These are phyloP conservation scores for Ramaria sp. DNA, from an alignment of 768 basidiomycete genomes.

Conservation along the genomic window DNA sequence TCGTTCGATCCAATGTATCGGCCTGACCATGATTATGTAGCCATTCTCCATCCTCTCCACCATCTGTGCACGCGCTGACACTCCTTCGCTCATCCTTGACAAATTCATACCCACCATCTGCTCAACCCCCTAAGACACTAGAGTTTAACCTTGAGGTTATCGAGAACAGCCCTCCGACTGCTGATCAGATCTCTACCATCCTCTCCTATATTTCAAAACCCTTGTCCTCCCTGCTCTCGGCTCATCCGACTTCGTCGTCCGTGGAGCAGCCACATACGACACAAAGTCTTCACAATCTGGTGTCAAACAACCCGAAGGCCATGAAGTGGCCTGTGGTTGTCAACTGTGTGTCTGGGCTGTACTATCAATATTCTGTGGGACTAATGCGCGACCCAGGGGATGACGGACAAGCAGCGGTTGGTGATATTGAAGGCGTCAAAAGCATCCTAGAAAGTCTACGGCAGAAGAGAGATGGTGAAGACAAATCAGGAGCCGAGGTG, in stretches of 20 bases:
- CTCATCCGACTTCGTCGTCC: constrained; percentile 40
- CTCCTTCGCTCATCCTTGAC: constrained; percentile 51
- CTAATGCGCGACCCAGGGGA: constrained; percentile 20
- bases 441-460: constrained; percentile 54
- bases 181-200: constrained; percentile 61
- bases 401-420: constrained; percentile 51
- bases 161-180: constrained; percentile 49
- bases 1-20: not conserved
- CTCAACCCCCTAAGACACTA: constrained; percentile 33
- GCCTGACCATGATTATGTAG: constrained; percentile 24
- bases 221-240: constrained; percentile 42
- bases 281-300: constrained; percentile 39
- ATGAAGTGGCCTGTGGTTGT: constrained; percentile 77
- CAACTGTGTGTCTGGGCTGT: constrained; percentile 35
- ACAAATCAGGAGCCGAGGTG: constrained; percentile 18
- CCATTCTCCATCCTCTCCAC: constrained; percentile 54
- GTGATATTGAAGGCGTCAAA: constrained; percentile 61
- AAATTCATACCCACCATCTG: constrained; percentile 45
- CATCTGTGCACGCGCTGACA: constrained; percentile 49
- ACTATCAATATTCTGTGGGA: not conserved
- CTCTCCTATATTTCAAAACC: constrained; percentile 42
- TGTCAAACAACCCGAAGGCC: constrained; percentile 42
- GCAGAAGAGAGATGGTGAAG: constrained; percentile 57
- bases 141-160: constrained; percentile 65
- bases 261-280: constrained; percentile 31